Evolutionary conservation across 225 moss, liverwort and hornwort species (phyloP), one percentile per base, ranked within the genome.

Genomic region (Sphagnum contortum): DNA sequence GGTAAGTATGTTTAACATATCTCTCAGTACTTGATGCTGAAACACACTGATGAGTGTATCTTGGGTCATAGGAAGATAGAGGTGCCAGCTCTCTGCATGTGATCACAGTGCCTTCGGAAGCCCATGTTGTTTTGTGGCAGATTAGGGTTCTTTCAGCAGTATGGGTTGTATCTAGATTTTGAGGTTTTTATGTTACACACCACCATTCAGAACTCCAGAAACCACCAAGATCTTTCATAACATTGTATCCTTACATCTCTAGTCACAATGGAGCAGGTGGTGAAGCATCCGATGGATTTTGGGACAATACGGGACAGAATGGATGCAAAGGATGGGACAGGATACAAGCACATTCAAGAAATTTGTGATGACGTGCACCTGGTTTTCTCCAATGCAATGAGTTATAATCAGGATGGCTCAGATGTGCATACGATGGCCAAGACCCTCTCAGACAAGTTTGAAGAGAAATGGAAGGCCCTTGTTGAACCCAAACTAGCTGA

Each of bases 221-320:
- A 29, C 29, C 29, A 29, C 29, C 29, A 29, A 29, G 29, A 29
- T 29, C 29, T 29, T 29, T 29, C 29, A 29, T 29, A 29, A 0
- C 29, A 29, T 29, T 29, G 29, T 29, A 29, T 29, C 29, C 29
- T 29, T 29, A 29, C 29, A 29, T 29, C 29, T 29, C 29, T 29
- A 29, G 29, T 29, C 29, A 29, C 29, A 29, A 29, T 29, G 29
- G 29, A 29, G 68, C 87, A 98, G 96, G 93, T 98, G 44, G 87
- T 98, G 44, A 85, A 91, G 57, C 89, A 88, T 64, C 93, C 98
- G 53, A 93, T 98, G 98, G 98, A 98, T 77, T 80, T 98, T 47
- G 98, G 98, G 58, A 98, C 98, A 61, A 88, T 98, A 64, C 87
- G 91, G 55, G 87, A 78, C 72, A 87, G 68, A 65, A 87, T 98